These are phyloP conservation scores for Trichoderma pleuroti DNA, from an alignment of 2,329 filamentous ascomycete genomes.

Conservation along the genomic window DNA sequence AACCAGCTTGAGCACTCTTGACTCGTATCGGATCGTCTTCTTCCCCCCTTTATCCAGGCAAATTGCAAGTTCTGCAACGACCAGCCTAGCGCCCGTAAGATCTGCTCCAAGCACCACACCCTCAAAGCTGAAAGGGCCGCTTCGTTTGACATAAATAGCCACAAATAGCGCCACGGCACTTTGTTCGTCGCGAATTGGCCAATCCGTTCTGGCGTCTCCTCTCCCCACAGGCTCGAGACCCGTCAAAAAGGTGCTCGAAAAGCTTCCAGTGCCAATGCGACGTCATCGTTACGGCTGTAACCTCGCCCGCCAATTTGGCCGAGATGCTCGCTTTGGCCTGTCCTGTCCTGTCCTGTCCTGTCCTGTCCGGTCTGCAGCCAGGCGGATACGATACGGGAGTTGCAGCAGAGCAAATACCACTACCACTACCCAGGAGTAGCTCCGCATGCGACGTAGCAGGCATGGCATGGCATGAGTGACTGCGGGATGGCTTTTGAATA, in stretches of 20 bases:
- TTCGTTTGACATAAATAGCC: slow-evolving; percentile 14
- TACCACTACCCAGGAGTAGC: too few species aligned
- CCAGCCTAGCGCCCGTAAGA: not conserved
- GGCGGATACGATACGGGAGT: slow-evolving; percentile 16
- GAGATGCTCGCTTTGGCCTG: slow-evolving; percentile 5
- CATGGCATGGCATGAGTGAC: not conserved
- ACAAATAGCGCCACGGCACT: not conserved
- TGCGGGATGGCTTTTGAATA: not conserved
- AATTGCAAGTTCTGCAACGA: not conserved
- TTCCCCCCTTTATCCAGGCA: not conserved
- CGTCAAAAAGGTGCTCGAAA: not conserved
- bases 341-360: too few species aligned
- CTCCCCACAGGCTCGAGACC: not conserved
- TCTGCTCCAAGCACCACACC: slow-evolving; percentile 7
- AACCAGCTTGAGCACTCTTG: too few species aligned
- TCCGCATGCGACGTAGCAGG: slow-evolving; percentile 11
- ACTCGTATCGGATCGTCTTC: not conserved
- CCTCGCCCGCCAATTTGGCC: slow-evolving; percentile 14
- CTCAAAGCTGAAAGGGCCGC: not conserved
- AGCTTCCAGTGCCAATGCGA: slow-evolving; percentile 8
- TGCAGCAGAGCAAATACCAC: too few species aligned
- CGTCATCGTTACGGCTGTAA: slow-evolving; percentile 18
- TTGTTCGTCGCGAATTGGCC: slow-evolving; percentile 10
- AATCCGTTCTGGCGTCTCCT: not conserved
- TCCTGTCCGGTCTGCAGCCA: too few species aligned